Evolutionary conservation across 768 basidiomycete species (phyloP).

Genomic region (Suillus paluster): DNA sequence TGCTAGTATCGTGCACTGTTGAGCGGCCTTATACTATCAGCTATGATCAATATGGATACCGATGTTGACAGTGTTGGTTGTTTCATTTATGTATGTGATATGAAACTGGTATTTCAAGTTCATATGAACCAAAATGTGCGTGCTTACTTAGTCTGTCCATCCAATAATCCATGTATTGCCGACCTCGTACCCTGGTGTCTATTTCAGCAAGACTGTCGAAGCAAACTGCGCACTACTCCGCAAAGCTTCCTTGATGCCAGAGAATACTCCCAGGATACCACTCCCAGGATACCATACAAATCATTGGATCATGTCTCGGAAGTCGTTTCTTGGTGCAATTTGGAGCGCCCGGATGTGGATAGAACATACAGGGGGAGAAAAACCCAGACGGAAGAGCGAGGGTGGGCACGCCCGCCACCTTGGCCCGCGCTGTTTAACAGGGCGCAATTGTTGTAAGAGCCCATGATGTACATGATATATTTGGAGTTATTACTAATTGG

Average conservation of each 20-base stretch:
- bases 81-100: too few relatives aligned
- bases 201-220: constrained; percentile 86
- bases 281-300: constrained; percentile 61
- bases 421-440: constrained; percentile 76
- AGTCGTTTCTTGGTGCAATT: constrained; percentile 80
- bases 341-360: constrained; percentile 48
- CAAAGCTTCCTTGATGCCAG: constrained; percentile 49
- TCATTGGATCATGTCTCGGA: constrained; percentile 84
- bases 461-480: constrained; percentile 80
- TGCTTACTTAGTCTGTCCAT: too few relatives aligned
- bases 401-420: constrained; percentile 76
- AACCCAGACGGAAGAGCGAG: constrained; percentile 68
- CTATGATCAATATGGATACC: too few relatives aligned
- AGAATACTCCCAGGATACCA: constrained; percentile 48
- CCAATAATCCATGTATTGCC: too few relatives aligned
- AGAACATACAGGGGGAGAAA: constrained; percentile 49
- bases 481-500: constrained; percentile 37
- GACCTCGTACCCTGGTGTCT: constrained; percentile 96
- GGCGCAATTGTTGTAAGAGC: constrained; percentile 76
- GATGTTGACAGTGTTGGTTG: too few relatives aligned
- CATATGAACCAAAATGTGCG: too few relatives aligned
- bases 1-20: too few relatives aligned
- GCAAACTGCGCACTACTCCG: constrained; percentile 76
- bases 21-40: too few relatives aligned
- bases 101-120: too few relatives aligned